Evolutionary conservation across 192 early-diverging fungal species (phyloP), one percentile per base, ranked within the genome.

Genomic region (Cetraspora pellucida): DNA sequence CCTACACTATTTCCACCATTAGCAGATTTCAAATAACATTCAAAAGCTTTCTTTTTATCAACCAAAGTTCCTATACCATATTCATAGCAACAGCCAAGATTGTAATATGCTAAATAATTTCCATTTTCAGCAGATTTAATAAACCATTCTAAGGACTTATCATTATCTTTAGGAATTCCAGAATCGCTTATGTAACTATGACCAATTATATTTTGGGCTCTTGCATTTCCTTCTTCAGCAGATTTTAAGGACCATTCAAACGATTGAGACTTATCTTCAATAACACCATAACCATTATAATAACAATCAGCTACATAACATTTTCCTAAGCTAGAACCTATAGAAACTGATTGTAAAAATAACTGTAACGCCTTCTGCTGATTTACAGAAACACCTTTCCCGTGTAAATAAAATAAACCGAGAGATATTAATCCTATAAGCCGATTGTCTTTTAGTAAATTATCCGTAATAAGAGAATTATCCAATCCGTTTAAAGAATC

Each of bases 151-250:
- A 95, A 87, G 23, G 93, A 93, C 54, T 82, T 77, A 13, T 69
- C 78, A 30, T 88, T 85, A 74, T 92, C 87, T 81, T 92, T 88
- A 13, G 86, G 85, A 16, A 84, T 82, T 27, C 90, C 93, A 63
- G 90, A 85, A 11, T 83, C 93, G 80, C 94, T 90, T 23, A 90
- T 90, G 74, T 91, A 95, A 75, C 93, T 95, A 75, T 90, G 92
- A 17, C 92, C 94, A 17, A 95, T 79, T 72, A 88, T 88, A 82
- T 79, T 88, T 77, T 87, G 85, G 3, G 81, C 82, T n/a, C 81
- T 75, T 5, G 87, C 82, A 63, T 92, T 81, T 0, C 88, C 89
- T 54, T 89, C 85, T 17, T 82, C 58, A 30, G 91, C 91, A 2
- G 91, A 87, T 68, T 85, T 79, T 17, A 76, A 74, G 67, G 90